A percentile compares a stretch with the other conserved stretches of the same genome.
phyloP scores from a whole-genome alignment of 805 yeast species.

The Kazachstania africana region DNA sequence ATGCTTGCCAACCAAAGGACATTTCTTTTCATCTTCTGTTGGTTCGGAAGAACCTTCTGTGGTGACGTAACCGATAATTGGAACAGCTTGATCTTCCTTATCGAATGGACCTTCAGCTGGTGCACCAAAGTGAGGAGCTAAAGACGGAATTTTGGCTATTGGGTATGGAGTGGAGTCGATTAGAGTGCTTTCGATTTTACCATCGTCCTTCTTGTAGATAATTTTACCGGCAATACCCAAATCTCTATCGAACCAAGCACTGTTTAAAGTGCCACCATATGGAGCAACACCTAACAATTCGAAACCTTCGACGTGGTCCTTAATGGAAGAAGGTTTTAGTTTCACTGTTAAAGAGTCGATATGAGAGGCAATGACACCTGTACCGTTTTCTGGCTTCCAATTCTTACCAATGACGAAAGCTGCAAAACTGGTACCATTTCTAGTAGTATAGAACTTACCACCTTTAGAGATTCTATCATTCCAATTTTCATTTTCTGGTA shows the following conservation, averaged over 20 bases:
- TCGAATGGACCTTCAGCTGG: slow-evolving; percentile 63
- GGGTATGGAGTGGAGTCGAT: slow-evolving; percentile 54
- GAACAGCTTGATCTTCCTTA: slow-evolving; percentile 65
- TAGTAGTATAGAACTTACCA: slow-evolving; percentile 53
- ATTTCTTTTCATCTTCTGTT: slow-evolving; percentile 44
- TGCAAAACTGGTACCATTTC: slow-evolving; percentile 56
- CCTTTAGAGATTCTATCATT: slow-evolving; percentile 18
- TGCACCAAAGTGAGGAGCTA: slow-evolving; percentile 80
- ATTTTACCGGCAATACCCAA: slow-evolving; percentile 76
- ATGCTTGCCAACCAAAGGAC: slow-evolving; percentile 64
- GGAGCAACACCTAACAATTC: slow-evolving; percentile 76
- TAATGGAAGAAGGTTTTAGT: slow-evolving; percentile 62
- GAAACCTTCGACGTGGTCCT: slow-evolving; percentile 55
- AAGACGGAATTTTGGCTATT: slow-evolving; percentile 69
- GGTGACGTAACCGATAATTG: slow-evolving; percentile 52
- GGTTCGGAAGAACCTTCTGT: slow-evolving; percentile 31
- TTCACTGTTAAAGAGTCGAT: slow-evolving; percentile 59
- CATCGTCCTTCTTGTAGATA: slow-evolving; percentile 33
- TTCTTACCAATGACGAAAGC: slow-evolving; percentile 60
- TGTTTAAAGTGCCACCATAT: slow-evolving; percentile 58
- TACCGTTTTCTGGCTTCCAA: slow-evolving; percentile 55
- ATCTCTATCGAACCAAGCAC: slow-evolving; percentile 76
- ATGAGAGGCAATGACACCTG: slow-evolving; percentile 65
- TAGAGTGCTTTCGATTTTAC: slow-evolving; percentile 29
- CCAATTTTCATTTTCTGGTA: slow-evolving; percentile 47